Conservation (phyloP, 768 basidiomycete genomes). For the Agaricus subrufescens region DNA sequence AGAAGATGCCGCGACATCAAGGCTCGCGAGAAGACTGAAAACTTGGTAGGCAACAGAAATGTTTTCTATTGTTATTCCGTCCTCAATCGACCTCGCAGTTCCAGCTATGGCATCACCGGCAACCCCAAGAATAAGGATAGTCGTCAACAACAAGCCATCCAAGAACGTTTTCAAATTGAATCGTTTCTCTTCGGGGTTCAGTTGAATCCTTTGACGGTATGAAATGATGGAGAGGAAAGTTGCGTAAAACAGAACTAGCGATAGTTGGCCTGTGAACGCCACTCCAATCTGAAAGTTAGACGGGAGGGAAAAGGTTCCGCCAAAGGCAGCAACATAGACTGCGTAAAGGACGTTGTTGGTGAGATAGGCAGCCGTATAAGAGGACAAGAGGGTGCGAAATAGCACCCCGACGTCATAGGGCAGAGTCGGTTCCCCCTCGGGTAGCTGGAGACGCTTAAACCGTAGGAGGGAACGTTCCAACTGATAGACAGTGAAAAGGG, state of each 20-base stretch:
- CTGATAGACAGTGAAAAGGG: background rate
- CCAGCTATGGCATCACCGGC: background rate
- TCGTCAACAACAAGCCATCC: background rate
- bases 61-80: background rate
- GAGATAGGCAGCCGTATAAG: background rate
- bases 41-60: background rate
- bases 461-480: background rate
- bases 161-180: slow-evolving; percentile 4
- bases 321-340: background rate
- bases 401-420: slow-evolving; percentile 4
- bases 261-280: background rate
- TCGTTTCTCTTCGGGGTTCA: background rate
- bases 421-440: background rate
- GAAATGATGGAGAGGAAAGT: slow-evolving; percentile 1
- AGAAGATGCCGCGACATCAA: background rate
- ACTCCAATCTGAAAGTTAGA: background rate
- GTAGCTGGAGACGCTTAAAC: background rate
- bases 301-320: background rate
- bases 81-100: background rate
- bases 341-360: slow-evolving; percentile 3
- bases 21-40: background rate
- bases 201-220: slow-evolving; percentile 3
- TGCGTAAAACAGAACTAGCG: background rate
- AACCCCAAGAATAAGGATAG: slow-evolving; percentile 3
- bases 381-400: background rate